Conservation (phyloP, 106 monocot genomes). For the Platanthera zijinensis region DNA sequence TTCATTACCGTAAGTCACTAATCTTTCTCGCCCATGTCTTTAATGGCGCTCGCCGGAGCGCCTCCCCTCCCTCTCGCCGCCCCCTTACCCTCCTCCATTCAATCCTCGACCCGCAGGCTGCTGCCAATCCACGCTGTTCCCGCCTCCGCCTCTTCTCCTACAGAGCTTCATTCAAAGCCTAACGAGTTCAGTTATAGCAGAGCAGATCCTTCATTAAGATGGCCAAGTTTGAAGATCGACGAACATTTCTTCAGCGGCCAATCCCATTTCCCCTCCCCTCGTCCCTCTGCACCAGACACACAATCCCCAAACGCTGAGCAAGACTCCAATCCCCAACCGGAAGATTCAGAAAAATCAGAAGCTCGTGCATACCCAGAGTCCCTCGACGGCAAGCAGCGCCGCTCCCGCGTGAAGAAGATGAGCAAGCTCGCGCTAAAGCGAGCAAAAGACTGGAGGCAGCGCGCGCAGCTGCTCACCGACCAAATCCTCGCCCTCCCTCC, state of each 20-base stretch:
- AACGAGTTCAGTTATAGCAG: slow-evolving; percentile 50
- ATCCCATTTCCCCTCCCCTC: slow-evolving; percentile 11
- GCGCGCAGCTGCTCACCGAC: slow-evolving; percentile 55
- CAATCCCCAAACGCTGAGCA: neutral
- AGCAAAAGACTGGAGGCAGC: slow-evolving; percentile 76
- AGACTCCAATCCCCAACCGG: neutral
- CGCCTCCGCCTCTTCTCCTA: neutral
- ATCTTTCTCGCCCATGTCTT: slow-evolving; percentile 1
- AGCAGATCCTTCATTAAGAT: slow-evolving; percentile 70
- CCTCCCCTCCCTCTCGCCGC: slow-evolving; percentile 17
- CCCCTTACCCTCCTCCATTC: neutral
- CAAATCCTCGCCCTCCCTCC: slow-evolving; percentile 56
- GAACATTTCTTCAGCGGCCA: slow-evolving; percentile 10
- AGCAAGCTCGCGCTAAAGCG: slow-evolving; percentile 85
- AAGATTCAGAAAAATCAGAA: neutral
- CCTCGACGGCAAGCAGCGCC: slow-evolving; percentile 26
- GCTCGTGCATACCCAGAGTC: slow-evolving; percentile 13
- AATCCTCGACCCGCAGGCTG: neutral
- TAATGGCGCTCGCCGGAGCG: slow-evolving; percentile 30
- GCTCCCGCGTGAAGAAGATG: slow-evolving; percentile 64
- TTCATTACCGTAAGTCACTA: neutral
- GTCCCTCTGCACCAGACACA: neutral
- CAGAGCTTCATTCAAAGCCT: neutral
- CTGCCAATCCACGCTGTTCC: neutral
- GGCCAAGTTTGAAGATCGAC: slow-evolving; percentile 63